Conservation (phyloP, 2,329 filamentous ascomycete species). For the Neofusicoccum cordaticola region DNA sequence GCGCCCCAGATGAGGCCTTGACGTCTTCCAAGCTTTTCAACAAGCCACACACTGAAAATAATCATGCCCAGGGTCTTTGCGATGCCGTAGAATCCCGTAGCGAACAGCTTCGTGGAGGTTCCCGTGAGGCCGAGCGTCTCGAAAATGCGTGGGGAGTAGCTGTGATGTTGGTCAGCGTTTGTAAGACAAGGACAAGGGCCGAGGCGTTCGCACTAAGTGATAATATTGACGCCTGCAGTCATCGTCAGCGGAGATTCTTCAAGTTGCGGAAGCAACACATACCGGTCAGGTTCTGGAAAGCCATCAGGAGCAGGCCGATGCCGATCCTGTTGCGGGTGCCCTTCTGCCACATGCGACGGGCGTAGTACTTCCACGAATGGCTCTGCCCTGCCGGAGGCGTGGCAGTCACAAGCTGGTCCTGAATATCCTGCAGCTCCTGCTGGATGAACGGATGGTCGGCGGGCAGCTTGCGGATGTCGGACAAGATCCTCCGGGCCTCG, state of each 20-base stretch:
- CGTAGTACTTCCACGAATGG: slow-evolving; percentile 36
- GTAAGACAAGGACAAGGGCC: not conserved
- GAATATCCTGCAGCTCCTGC: slow-evolving; percentile 43
- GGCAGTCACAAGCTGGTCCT: slow-evolving; percentile 51
- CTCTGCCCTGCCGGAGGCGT: slow-evolving; percentile 52
- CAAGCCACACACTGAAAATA: slow-evolving; percentile 38
- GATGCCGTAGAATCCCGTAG: slow-evolving; percentile 71
- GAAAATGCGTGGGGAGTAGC: slow-evolving; percentile 71
- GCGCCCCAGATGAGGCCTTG: slow-evolving; percentile 49
- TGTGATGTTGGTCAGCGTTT: slow-evolving; percentile 38
- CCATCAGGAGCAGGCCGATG: slow-evolving; percentile 61
- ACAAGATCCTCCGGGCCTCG: slow-evolving; percentile 51
- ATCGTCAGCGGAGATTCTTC: not conserved
- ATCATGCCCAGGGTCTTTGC: slow-evolving; percentile 51
- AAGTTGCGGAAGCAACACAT: slow-evolving; percentile 20
- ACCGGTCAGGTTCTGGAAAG: slow-evolving; percentile 72
- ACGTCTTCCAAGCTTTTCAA: slow-evolving; percentile 41
- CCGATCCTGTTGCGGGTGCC: slow-evolving; percentile 60
- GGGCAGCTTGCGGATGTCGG: slow-evolving; percentile 54
- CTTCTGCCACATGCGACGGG: slow-evolving; percentile 44
- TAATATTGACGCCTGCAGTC: not conserved
- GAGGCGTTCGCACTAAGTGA: not conserved
- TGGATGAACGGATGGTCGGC: slow-evolving; percentile 42
- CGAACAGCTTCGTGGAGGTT: slow-evolving; percentile 62
- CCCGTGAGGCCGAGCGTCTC: slow-evolving; percentile 60